Evolutionary conservation across 2,329 filamentous ascomycete species (phyloP).

Genomic region (Paracoccidioides brasiliensis): DNA sequence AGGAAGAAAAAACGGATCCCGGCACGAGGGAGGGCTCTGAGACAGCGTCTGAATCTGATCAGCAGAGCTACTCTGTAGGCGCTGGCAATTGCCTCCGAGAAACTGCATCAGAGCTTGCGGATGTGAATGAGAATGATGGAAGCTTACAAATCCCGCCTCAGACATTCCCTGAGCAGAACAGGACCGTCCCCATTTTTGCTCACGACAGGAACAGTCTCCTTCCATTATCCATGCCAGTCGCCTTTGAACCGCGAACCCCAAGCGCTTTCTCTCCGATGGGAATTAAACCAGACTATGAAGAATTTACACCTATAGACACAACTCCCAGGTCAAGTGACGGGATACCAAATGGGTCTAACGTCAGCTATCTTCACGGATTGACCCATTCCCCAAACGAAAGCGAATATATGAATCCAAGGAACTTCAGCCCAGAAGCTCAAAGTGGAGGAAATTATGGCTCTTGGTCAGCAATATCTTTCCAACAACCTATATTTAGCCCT

Average conservation of each 20-base stretch:
- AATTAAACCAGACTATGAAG: background rate
- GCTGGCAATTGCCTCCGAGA: too few species aligned
- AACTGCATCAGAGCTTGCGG: background rate
- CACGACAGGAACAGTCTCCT: slow-evolving; percentile 11
- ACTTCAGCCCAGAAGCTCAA: slow-evolving; percentile 13
- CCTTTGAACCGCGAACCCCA: background rate
- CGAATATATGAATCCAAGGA: slow-evolving; percentile 10
- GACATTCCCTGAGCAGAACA: slow-evolving; percentile 9
- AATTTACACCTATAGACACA: background rate
- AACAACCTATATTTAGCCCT: slow-evolving; percentile 22
- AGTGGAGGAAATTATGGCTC: slow-evolving; percentile 15
- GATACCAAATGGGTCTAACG: slow-evolving; percentile 14
- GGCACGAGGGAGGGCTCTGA: slow-evolving; percentile 19
- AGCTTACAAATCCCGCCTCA: background rate
- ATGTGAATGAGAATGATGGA: background rate
- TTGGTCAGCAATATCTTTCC: slow-evolving; percentile 21
- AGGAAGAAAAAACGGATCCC: slow-evolving; percentile 22
- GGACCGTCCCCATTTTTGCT: slow-evolving; percentile 18
- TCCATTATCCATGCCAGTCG: background rate
- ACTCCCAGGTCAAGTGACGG: background rate
- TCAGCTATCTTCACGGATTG: slow-evolving; percentile 17
- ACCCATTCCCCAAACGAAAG: background rate
- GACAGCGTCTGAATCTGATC: background rate
- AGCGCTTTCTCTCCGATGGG: background rate
- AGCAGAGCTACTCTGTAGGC: background rate